phyloP scores from a whole-genome alignment of 352 stramenopile species.

The Phytophthora vignae region DNA sequence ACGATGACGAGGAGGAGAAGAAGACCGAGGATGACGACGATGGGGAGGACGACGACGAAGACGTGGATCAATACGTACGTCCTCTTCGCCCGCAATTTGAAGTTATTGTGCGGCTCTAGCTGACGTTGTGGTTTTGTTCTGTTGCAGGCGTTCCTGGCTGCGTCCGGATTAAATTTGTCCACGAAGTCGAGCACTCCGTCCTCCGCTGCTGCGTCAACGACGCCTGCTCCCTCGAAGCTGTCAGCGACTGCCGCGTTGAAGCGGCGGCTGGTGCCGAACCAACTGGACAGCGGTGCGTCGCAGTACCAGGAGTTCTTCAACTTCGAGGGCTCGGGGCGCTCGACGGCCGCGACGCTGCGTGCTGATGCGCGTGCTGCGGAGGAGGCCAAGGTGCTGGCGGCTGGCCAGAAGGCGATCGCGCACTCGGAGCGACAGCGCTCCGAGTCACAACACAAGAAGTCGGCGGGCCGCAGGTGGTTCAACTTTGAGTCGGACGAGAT shows the following conservation, averaged over 20 bases:
- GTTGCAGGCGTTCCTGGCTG: conserved; percentile 53
- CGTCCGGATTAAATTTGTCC: conserved; percentile 54
- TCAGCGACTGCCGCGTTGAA: conserved; percentile 23
- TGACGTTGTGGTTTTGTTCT: conserved; percentile 8
- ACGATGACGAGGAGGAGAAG: conserved; percentile 50
- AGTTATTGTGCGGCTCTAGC: background rate
- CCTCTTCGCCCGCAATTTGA: background rate
- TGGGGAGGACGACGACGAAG: conserved; percentile 53
- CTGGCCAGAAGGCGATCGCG: conserved; percentile 46
- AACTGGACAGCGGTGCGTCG: conserved; percentile 74
- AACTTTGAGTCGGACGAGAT: conserved; percentile 92
- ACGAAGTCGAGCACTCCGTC: background rate
- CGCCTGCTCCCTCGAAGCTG: background rate
- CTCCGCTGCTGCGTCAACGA: background rate
- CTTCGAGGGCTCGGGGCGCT: conserved; percentile 36
- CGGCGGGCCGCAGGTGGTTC: conserved; percentile 90
- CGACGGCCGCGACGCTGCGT: conserved; percentile 39
- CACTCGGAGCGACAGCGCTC: conserved; percentile 60
- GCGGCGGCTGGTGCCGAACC: conserved; percentile 53
- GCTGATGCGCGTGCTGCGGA: conserved; percentile 52
- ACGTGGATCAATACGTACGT: conserved; percentile 67
- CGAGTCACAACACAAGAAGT: conserved; percentile 60
- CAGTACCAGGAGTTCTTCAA: conserved; percentile 48
- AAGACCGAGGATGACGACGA: conserved; percentile 39
- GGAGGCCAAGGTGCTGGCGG: conserved; percentile 54